Base-by-base conservation (phyloP, 768 basidiomycete genomes). In the Tulasnella calospora region DNA sequence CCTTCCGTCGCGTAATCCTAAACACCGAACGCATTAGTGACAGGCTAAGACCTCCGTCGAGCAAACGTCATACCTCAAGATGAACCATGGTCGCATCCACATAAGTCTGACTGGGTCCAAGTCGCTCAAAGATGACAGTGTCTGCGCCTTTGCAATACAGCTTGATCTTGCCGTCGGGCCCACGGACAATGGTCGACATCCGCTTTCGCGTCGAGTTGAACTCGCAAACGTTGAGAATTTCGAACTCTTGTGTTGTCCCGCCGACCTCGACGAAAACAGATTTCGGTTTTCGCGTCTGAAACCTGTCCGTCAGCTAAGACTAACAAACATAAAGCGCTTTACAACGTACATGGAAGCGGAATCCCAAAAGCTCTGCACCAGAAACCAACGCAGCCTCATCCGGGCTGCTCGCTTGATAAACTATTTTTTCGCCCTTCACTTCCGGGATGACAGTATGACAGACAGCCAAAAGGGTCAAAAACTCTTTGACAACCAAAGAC, bases 381-480 rank as follows among this genome's bases (percentile, higher is more conserved):
- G 92, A 90, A 0, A 99, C 98, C 57, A 99, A 86, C 2, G 98
- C 98, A 0, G 96, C 98, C 84, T 99, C 97, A 82, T 99, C 98
- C 0, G 98, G 98, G 86, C 95, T 97, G 80, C 94, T 96, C 1
- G 98, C 98, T 84, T 99, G 98, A 82, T 92, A 99, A 13, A 92
- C 87, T 80, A 94, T 92, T 87, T 96, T 97, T n/a, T 87, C 87
- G 79, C 94, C 90, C 81, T 89, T 90, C 76, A 91, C 85, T 85
- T 99, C 98, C 2, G 98, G 98, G 82, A 99, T 99, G 81, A 99
- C 98, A 0, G 98, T 99, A 83, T 99, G 98, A 81, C 98, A 99
- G 44, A 99, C 96, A 1, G 97, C 92, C 73, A 99, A 87, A 30
- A 98, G 87, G 0, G 92, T 90, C 82, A 98, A 83, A 79, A 95